These are phyloP conservation scores for Teratosphaeria gauchensis DNA, from an alignment of 2,329 filamentous ascomycete genomes.

Conservation along the genomic window DNA sequence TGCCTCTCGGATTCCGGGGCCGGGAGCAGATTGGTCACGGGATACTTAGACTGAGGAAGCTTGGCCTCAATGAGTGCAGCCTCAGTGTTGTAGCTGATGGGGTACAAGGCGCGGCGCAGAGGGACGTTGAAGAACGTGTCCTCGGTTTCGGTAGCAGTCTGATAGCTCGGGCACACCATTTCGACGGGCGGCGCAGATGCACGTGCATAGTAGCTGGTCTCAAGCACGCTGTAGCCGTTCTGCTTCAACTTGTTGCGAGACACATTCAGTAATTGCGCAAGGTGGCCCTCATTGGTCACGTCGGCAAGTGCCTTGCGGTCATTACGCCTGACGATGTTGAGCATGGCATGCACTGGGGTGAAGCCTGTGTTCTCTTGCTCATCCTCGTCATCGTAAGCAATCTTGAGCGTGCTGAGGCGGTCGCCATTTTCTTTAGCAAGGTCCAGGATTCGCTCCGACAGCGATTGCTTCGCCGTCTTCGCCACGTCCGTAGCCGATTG, in stretches of 20 bases:
- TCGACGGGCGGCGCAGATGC: constrained; percentile 81
- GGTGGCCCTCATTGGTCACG: constrained; percentile 60
- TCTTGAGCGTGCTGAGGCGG: constrained; percentile 42
- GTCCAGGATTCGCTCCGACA: constrained; percentile 65
- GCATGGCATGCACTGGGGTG: constrained; percentile 64
- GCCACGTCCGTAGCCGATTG: constrained; percentile 64
- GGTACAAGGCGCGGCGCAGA: constrained; percentile 67
- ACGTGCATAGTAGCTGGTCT: constrained; percentile 68
- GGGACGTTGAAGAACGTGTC: constrained; percentile 67
- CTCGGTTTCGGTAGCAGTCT: constrained; percentile 54
- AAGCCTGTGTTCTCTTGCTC: constrained; percentile 39
- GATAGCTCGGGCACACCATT: constrained; percentile 62
- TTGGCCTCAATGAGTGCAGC: constrained; percentile 64
- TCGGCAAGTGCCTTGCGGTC: constrained; percentile 59
- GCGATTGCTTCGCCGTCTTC: constrained; percentile 54
- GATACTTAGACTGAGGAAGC: constrained; percentile 55
- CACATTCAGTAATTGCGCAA: constrained; percentile 69
- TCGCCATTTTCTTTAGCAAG: constrained; percentile 44
- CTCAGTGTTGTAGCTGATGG: constrained; percentile 55
- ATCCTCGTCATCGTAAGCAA: constrained; percentile 55
- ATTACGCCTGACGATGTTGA: constrained; percentile 66
- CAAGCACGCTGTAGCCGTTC: constrained; percentile 66
- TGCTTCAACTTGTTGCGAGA: constrained; percentile 55
- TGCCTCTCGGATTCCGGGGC: constrained; percentile 70
- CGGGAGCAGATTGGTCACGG: constrained; percentile 59